Evolutionary conservation across 2,329 filamentous ascomycete genomes (phyloP).

Genomic region (Periconia sp.): DNA sequence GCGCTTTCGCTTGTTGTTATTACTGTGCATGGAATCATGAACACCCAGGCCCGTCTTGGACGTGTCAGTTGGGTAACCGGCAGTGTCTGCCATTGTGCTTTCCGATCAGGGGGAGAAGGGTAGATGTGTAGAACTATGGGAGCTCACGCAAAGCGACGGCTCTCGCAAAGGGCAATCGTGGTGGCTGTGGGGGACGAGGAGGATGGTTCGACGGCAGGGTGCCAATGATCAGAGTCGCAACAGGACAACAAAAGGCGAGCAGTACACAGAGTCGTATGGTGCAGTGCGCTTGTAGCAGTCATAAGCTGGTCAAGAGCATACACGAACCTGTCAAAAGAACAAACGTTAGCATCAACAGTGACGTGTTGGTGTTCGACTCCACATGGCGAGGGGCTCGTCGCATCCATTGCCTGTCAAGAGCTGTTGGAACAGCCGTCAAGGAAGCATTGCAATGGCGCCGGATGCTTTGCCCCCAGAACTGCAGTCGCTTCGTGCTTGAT

Average conservation of each 20-base stretch:
- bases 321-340: constrained; percentile 27
- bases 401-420: constrained; percentile 3
- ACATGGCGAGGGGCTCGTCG: background rate
- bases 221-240: constrained; percentile 25
- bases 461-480: constrained; percentile 20
- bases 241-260: constrained; percentile 12
- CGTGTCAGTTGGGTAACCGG: constrained; percentile 40
- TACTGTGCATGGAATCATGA: constrained; percentile 27
- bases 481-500: constrained; percentile 31
- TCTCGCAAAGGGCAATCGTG: constrained; percentile 17
- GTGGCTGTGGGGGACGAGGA: constrained; percentile 17
- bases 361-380: background rate
- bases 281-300: constrained; percentile 26
- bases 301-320: constrained; percentile 29
- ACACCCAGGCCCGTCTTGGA: constrained; percentile 33
- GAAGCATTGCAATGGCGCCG: constrained; percentile 28
- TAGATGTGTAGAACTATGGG: background rate
- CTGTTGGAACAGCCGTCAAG: constrained; percentile 37
- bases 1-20: constrained; percentile 50
- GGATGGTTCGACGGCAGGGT: constrained; percentile 11
- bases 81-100: constrained; percentile 39
- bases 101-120: background rate
- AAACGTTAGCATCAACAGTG: constrained; percentile 37
- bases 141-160: constrained; percentile 12
- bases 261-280: constrained; percentile 2